phyloP scores from a whole-genome alignment of 768 basidiomycete species.

The Mycena indigotica region DNA sequence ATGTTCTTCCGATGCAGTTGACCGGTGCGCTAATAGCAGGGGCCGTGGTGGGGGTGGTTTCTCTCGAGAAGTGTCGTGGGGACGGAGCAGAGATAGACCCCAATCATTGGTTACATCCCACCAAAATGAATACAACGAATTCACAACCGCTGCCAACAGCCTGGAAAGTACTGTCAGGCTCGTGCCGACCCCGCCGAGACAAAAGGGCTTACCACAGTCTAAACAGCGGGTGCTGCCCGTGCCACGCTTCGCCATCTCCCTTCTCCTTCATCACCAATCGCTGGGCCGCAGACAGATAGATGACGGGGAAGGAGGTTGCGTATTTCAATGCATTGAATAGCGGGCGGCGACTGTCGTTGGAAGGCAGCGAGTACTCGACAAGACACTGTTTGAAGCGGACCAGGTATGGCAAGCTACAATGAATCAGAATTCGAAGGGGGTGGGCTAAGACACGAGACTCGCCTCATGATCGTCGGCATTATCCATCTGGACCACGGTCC shows the following conservation, averaged over 20 bases:
- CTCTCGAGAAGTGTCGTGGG: conserved; percentile 29
- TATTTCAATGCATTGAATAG: conserved; percentile 95
- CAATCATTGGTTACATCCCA: conserved; percentile 99
- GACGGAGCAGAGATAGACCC: conserved; percentile 79
- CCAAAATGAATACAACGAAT: conserved; percentile 96
- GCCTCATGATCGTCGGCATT: conserved; percentile 88
- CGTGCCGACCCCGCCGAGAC: neutral
- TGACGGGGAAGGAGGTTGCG: conserved; percentile 94
- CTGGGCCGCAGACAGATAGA: conserved; percentile 91
- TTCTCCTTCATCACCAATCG: conserved; percentile 58
- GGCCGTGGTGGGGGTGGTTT: conserved; percentile 42
- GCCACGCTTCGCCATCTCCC: conserved; percentile 60
- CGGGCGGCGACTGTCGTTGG: conserved; percentile 69
- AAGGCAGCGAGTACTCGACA: conserved; percentile 70
- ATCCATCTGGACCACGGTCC: conserved; percentile 74
- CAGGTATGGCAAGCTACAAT: conserved; percentile 77
- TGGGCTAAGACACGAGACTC: conserved; percentile 20
- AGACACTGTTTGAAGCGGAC: conserved; percentile 94
- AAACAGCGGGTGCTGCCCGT: conserved; percentile 77
- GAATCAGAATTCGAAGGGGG: conserved; percentile 6
- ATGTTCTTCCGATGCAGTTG: conserved; percentile 25
- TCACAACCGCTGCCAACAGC: conserved; percentile 81
- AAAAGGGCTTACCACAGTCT: conserved; percentile 71
- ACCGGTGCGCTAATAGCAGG: conserved; percentile 47
- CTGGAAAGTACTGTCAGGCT: conserved; percentile 40